Evolutionary conservation across 78 protist genomes (phyloP).

Genomic region (Dictyostelium citrinum): DNA sequence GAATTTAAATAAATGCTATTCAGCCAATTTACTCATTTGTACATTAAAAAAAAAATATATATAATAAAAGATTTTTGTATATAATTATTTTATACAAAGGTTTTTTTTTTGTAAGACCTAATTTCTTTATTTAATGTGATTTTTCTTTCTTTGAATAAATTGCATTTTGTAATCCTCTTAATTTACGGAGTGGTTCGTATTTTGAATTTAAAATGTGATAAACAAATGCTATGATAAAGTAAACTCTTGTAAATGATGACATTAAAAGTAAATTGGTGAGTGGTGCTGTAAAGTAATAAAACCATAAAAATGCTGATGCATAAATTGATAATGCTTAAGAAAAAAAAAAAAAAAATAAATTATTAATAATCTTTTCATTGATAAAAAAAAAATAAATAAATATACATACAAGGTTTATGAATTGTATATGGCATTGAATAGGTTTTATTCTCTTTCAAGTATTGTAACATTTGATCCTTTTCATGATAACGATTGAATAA

Average conservation of each 20-base stretch:
- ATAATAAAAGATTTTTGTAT: too few species aligned
- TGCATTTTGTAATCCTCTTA: slow-evolving; percentile 18
- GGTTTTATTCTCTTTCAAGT: background rate
- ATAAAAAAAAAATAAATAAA: background rate
- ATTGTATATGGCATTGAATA: background rate
- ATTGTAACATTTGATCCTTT: slow-evolving; percentile 39
- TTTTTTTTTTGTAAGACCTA: too few species aligned
- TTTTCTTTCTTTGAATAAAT: background rate
- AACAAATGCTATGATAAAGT: background rate
- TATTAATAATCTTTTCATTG: background rate
- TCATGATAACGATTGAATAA: slow-evolving; percentile 15
- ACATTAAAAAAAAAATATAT: too few species aligned
- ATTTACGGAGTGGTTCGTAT: background rate
- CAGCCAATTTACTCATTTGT: too few species aligned
- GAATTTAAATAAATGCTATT: too few species aligned
- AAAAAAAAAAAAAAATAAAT: background rate
- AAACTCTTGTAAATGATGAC: background rate
- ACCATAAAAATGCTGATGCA: background rate
- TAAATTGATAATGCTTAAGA: background rate
- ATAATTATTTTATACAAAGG: too few species aligned
- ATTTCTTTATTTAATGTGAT: background rate
- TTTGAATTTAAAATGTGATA: slow-evolving; percentile 9
- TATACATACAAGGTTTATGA: background rate
- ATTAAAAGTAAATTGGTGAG: background rate
- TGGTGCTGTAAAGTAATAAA: background rate